phyloP scores from a whole-genome alignment of 768 basidiomycete genomes.

The Postia placenta region DNA sequence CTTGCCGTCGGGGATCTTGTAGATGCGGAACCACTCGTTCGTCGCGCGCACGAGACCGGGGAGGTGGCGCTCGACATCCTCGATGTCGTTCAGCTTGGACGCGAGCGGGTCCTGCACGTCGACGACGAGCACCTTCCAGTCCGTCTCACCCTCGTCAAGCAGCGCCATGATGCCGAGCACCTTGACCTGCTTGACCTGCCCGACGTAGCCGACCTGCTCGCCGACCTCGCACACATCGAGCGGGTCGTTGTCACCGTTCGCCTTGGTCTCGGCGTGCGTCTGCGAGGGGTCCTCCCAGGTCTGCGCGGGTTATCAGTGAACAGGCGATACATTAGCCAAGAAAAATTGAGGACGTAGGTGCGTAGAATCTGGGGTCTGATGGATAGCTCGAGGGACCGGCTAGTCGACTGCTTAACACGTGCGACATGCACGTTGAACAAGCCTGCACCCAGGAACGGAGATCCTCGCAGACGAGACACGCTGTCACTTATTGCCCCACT shows the following conservation, averaged over 20 bases:
- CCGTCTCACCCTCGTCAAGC: slow-evolving; percentile 98
- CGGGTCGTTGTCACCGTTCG: slow-evolving; percentile 98
- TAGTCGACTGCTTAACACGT: too few relatives aligned
- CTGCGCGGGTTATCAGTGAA: slow-evolving; percentile 32
- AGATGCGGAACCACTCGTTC: slow-evolving; percentile 99
- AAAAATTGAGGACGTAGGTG: too few relatives aligned
- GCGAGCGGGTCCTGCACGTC: slow-evolving; percentile 95
- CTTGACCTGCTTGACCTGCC: slow-evolving; percentile 99
- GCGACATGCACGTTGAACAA: too few relatives aligned
- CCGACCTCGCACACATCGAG: slow-evolving; percentile 99
- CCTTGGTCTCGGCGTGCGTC: slow-evolving; percentile 94
- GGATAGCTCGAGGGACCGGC: too few relatives aligned
- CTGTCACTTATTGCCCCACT: too few relatives aligned
- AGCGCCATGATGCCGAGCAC: slow-evolving; percentile 99
- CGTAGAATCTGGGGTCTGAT: too few relatives aligned
- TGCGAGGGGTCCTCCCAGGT: slow-evolving; percentile 96
- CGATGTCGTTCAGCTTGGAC: slow-evolving; percentile 94
- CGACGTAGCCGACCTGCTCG: slow-evolving; percentile 94
- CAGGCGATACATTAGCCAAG: background rate
- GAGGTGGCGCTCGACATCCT: slow-evolving; percentile 97
- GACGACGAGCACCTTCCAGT: slow-evolving; percentile 99
- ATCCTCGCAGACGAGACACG: too few relatives aligned
- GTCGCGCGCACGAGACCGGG: slow-evolving; percentile 95
- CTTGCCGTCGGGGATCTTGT: slow-evolving; percentile 96
- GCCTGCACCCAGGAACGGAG: too few relatives aligned